Evolutionary conservation across 495 filamentous ascomycete genomes (phyloP).

Genomic region (Talaromyces ruber): DNA sequence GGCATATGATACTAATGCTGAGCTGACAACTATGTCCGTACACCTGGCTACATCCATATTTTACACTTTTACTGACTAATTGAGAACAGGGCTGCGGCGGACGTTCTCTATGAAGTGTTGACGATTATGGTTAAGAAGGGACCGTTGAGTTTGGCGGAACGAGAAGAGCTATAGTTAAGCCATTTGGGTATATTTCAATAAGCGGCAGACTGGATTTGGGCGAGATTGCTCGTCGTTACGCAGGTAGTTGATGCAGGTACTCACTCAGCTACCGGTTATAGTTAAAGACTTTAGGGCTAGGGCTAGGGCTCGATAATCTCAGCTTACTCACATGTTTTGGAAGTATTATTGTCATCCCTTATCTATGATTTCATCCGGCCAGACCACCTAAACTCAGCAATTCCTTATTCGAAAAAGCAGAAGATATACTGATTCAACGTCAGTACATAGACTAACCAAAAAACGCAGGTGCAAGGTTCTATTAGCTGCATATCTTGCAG

Average conservation of each 20-base stretch:
- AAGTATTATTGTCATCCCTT: background rate
- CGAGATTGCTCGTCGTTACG: background rate
- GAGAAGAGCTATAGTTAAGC: background rate
- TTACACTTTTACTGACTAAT: background rate
- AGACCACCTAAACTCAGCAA: background rate
- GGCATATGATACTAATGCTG: slow-evolving; percentile 60
- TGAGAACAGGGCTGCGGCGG: slow-evolving; percentile 46
- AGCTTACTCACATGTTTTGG: background rate
- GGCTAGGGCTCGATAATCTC: background rate
- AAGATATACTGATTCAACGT: background rate
- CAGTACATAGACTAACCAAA: background rate
- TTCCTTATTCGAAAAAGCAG: background rate
- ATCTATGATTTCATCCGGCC: background rate
- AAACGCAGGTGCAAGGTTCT: background rate
- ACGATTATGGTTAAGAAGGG: slow-evolving; percentile 59
- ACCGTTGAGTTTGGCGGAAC: slow-evolving; percentile 20
- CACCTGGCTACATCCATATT: background rate
- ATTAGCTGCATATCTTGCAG: background rate
- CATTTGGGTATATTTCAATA: background rate
- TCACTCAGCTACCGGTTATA: background rate
- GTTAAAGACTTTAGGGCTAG: background rate
- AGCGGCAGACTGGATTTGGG: background rate
- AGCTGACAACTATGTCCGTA: slow-evolving; percentile 51
- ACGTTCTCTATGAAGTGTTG: slow-evolving; percentile 57
- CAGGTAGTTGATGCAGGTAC: background rate